These are phyloP conservation scores for Ceratocystis smalleyi DNA, from an alignment of 2,329 filamentous ascomycete species.

Conservation along the genomic window DNA sequence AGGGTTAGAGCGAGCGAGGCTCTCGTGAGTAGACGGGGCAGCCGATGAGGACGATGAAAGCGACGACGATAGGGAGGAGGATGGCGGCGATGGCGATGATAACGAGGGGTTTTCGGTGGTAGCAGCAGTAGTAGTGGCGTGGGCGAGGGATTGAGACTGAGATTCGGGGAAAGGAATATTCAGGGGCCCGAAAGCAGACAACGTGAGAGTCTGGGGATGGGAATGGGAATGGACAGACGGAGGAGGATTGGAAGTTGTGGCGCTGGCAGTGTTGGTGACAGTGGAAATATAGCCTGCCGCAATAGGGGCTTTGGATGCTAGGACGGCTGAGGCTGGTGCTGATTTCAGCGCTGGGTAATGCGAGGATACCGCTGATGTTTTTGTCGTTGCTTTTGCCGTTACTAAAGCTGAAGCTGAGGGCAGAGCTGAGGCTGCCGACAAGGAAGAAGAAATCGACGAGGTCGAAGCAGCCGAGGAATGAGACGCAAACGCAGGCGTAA, in stretches of 20 bases:
- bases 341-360: too few species aligned
- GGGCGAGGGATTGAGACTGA: not conserved
- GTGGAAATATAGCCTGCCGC: not conserved
- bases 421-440: too few species aligned
- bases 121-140: not conserved
- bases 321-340: too few species aligned
- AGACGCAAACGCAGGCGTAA: slow-evolving; percentile 1
- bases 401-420: too few species aligned
- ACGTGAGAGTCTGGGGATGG: slow-evolving; percentile 8
- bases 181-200: slow-evolving; percentile 6
- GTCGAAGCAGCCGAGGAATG: not conserved
- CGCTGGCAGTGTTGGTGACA: not conserved
- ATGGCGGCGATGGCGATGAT: not conserved
- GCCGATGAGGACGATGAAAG: not conserved
- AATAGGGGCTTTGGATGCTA: not conserved
- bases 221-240: not conserved
- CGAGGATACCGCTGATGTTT: not conserved
- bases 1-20: not conserved
- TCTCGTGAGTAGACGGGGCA: not conserved
- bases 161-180: slow-evolving; percentile 3
- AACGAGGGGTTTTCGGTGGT: not conserved
- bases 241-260: not conserved
- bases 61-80: not conserved
- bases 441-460: not conserved
- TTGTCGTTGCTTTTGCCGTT: not conserved